phyloP scores from a whole-genome alignment of 192 early-diverging fungal species.

The Podochytrium sp. region DNA sequence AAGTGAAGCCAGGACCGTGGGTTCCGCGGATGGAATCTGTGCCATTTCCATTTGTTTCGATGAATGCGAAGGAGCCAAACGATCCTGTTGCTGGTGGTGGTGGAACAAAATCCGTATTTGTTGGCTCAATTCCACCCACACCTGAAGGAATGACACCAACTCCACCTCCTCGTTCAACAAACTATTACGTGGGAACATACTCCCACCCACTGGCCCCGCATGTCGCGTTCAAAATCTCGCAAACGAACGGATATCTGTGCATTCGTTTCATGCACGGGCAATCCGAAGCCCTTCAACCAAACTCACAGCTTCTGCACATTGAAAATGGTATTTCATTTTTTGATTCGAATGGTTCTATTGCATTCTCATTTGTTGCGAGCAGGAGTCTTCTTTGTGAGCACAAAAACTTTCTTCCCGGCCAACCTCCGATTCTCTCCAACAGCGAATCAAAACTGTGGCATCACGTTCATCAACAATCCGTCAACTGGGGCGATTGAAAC shows the following conservation, averaged over 20 bases:
- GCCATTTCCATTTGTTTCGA: slow-evolving; percentile 6
- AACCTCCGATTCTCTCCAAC: not conserved
- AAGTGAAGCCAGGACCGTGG: slow-evolving; percentile 23
- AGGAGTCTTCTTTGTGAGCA: slow-evolving; percentile 5
- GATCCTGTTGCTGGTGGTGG: not conserved
- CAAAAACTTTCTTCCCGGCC: slow-evolving; percentile 1
- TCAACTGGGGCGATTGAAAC: slow-evolving; percentile 1
- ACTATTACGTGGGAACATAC: slow-evolving; percentile 21
- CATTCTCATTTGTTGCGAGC: not conserved
- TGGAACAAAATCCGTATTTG: no score
- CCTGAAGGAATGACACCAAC: not conserved
- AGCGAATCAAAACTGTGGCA: not conserved
- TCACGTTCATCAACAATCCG: no score
- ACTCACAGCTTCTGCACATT: not conserved
- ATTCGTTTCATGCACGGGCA: slow-evolving; percentile 18
- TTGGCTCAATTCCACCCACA: no score
- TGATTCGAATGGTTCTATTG: not conserved
- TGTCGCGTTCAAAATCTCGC: slow-evolving; percentile 14
- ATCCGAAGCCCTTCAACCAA: slow-evolving; percentile 7
- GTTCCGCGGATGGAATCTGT: slow-evolving; percentile 6
- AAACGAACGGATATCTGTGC: not conserved
- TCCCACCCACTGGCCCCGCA: not conserved
- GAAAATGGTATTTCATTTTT: slow-evolving; percentile 19
- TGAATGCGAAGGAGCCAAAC: not conserved
- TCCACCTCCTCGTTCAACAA: slow-evolving; percentile 11